A percentile compares a stretch with the other conserved stretches of the same genome.
These are phyloP conservation scores for Punica granatum DNA, from an alignment of 345 rosid species.

Conservation along the genomic window DNA sequence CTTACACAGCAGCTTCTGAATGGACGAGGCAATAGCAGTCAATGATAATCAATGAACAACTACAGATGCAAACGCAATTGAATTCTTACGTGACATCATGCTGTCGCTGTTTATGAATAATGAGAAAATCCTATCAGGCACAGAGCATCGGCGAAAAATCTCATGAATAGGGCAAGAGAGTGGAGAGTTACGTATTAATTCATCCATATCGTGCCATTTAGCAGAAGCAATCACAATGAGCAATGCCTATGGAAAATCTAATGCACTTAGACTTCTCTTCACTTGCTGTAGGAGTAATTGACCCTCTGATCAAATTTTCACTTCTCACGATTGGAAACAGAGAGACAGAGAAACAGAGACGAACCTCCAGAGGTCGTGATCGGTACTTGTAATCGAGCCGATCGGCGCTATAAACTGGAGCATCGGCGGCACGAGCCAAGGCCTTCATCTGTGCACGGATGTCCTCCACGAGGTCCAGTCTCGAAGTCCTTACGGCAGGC, in stretches of 20 bases:
- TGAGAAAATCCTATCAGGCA: too few species aligned
- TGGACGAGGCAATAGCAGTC: not conserved
- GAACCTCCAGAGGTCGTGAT: conserved; percentile 70
- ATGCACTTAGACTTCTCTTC: not conserved
- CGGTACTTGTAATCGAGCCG: conserved; percentile 51
- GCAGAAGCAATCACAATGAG: not conserved
- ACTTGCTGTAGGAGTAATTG: too few species aligned
- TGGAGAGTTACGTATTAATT: not conserved
- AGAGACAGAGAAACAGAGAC: too few species aligned
- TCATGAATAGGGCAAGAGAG: too few species aligned
- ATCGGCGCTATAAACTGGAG: conserved; percentile 62
- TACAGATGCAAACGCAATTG: not conserved
- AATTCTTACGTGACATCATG: not conserved
- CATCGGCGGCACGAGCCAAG: conserved; percentile 69
- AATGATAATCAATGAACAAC: not conserved
- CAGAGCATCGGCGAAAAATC: too few species aligned
- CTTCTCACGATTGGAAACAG: not conserved
- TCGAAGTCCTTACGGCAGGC: conserved; percentile 1
- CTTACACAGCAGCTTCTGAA: not conserved
- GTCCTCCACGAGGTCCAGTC: conserved; percentile 8
- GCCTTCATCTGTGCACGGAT: conserved; percentile 68
- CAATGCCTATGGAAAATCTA: not conserved
- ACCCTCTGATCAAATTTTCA: not conserved
- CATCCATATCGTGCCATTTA: not conserved
- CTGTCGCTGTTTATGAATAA: too few species aligned